Conservation (phyloP, 352 stramenopile genomes). For the Nothophytophthora sp. region DNA sequence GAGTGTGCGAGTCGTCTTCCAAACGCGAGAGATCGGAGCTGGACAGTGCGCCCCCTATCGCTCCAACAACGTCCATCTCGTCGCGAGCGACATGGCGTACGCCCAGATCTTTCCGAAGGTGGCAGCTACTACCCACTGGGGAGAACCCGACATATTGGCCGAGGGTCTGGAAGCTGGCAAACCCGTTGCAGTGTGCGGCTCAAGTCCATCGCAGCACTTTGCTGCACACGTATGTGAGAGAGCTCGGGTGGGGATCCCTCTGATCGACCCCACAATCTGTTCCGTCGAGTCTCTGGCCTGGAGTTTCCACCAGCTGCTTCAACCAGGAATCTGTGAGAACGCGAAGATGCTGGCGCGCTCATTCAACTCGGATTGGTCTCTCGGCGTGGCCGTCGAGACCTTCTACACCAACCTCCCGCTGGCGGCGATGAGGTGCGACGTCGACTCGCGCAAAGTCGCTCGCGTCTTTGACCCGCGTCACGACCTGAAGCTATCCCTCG, state of each 20-base stretch:
- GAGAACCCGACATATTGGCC: slow-evolving; percentile 69
- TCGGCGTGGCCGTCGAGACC: slow-evolving; percentile 54
- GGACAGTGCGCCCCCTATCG: slow-evolving; percentile 8
- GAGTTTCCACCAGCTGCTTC: slow-evolving; percentile 54
- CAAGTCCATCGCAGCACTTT: slow-evolving; percentile 88
- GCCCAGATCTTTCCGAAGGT: slow-evolving; percentile 83
- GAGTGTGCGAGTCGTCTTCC: slow-evolving; percentile 52
- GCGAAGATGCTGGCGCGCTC: slow-evolving; percentile 37
- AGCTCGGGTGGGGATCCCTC: slow-evolving; percentile 62
- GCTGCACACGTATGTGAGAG: slow-evolving; percentile 70
- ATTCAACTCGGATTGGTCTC: slow-evolving; percentile 62
- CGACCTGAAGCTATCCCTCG: slow-evolving; percentile 34
- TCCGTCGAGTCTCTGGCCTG: slow-evolving; percentile 52
- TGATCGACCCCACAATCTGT: slow-evolving; percentile 60
- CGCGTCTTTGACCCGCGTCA: slow-evolving; percentile 32
- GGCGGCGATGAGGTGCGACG: slow-evolving; percentile 80
- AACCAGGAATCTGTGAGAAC: slow-evolving; percentile 30
- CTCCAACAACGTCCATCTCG: slow-evolving; percentile 23
- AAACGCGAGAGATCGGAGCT: slow-evolving; percentile 29
- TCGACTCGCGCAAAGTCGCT: slow-evolving; percentile 32
- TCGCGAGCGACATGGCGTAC: slow-evolving; percentile 46
- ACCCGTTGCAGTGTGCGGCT: slow-evolving; percentile 84
- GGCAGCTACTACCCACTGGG: slow-evolving; percentile 72
- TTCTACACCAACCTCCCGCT: slow-evolving; percentile 77
- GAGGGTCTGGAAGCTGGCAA: slow-evolving; percentile 79